These are phyloP conservation scores for Misopates orontium DNA, from an alignment of 257 asterid species.

Conservation along the genomic window DNA sequence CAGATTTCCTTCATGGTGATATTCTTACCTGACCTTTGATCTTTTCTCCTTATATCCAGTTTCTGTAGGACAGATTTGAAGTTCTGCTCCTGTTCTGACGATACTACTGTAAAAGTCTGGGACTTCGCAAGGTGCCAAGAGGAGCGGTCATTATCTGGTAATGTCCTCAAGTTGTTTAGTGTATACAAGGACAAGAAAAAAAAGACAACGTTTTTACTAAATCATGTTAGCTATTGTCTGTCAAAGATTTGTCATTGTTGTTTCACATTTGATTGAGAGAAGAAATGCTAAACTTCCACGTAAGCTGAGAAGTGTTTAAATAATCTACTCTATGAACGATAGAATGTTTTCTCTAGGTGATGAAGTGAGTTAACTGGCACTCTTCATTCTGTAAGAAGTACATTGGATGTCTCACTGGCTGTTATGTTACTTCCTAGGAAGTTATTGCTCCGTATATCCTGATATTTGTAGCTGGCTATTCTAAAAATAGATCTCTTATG, in stretches of 20 bases:
- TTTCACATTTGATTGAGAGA: slow-evolving; percentile 12
- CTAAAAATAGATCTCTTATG: not conserved
- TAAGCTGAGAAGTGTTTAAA: not conserved
- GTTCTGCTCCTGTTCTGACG: slow-evolving; percentile 99
- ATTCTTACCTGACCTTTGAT: slow-evolving; percentile 31
- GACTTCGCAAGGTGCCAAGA: slow-evolving; percentile 99
- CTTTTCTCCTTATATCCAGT: slow-evolving; percentile 44
- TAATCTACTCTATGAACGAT: not conserved
- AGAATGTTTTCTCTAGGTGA: not conserved
- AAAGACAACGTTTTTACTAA: no score
- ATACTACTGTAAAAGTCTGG: slow-evolving; percentile 97
- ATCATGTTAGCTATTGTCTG: slow-evolving; percentile 8
- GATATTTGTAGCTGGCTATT: slow-evolving; percentile 16
- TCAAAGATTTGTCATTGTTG: not conserved
- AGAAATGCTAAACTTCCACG: not conserved
- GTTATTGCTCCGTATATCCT: slow-evolving; percentile 1
- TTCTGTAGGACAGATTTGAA: slow-evolving; percentile 97
- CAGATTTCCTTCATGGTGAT: not conserved
- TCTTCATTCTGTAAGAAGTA: slow-evolving; percentile 7
- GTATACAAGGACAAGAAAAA: slow-evolving; percentile 19
- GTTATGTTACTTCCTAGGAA: slow-evolving; percentile 3
- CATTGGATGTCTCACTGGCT: not conserved
- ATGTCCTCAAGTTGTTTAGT: slow-evolving; percentile 53
- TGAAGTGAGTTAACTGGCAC: not conserved
- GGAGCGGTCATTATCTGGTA: slow-evolving; percentile 93